Evolutionary conservation across 2,329 filamentous ascomycete genomes (phyloP).

Genomic region (Claviceps paspali): DNA sequence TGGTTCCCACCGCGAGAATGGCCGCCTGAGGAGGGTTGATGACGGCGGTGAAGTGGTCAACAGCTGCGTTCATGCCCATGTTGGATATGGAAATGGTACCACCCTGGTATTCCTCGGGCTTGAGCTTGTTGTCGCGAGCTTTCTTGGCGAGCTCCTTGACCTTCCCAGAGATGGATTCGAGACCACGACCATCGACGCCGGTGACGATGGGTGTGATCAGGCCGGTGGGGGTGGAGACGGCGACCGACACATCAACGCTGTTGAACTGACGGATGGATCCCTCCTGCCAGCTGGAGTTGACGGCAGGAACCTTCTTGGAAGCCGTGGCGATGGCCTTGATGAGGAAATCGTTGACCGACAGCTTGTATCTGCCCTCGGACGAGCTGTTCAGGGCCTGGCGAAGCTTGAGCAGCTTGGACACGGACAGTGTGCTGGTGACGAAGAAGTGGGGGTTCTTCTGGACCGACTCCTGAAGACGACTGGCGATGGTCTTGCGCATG

Average conservation of each 20-base stretch:
- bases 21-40: slow-evolving; percentile 97
- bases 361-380: slow-evolving; percentile 88
- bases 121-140: slow-evolving; percentile 92
- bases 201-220: slow-evolving; percentile 97
- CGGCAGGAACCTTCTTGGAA: slow-evolving; percentile 82
- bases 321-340: slow-evolving; percentile 90
- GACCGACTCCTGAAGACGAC: slow-evolving; percentile 72
- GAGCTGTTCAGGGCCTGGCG: slow-evolving; percentile 83
- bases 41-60: slow-evolving; percentile 94
- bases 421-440: slow-evolving; percentile 79
- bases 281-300: slow-evolving; percentile 90
- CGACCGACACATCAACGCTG: slow-evolving; percentile 87
- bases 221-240: slow-evolving; percentile 80
- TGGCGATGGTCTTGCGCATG: slow-evolving; percentile 98
- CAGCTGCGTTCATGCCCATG: slow-evolving; percentile 98
- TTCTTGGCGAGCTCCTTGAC: slow-evolving; percentile 97
- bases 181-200: slow-evolving; percentile 71
- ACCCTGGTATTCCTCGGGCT: slow-evolving; percentile 98
- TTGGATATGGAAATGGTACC: slow-evolving; percentile 99
- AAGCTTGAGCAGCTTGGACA: slow-evolving; percentile 90
- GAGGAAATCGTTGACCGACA: slow-evolving; percentile 99
- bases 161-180: slow-evolving; percentile 71
- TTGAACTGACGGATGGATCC: slow-evolving; percentile 87
- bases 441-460: slow-evolving; percentile 98
- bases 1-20: slow-evolving; percentile 89